These are phyloP conservation scores for Leccinum incarnatum DNA, from an alignment of 768 basidiomycete genomes.

Conservation along the genomic window DNA sequence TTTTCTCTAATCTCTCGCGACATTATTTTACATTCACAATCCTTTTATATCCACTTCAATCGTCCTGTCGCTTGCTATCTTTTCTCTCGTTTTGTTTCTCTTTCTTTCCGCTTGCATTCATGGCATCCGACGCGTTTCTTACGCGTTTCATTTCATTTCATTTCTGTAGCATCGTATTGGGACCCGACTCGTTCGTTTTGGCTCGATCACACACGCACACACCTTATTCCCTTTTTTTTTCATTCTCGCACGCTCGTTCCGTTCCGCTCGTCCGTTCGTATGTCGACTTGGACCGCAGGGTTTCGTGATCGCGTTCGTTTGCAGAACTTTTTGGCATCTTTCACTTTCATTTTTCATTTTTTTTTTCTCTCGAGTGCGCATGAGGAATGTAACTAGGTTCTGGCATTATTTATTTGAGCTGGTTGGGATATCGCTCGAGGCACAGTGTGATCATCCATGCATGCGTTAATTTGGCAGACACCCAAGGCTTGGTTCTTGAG, in stretches of 20 bases:
- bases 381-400: too few species aligned
- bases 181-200: slow-evolving; percentile 8
- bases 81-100: not conserved
- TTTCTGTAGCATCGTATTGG: slow-evolving; percentile 16
- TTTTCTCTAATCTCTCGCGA: slow-evolving; percentile 12
- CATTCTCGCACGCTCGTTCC: too few species aligned
- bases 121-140: not conserved
- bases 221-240: not conserved
- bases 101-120: not conserved
- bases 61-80: slow-evolving; percentile 3
- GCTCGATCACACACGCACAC: not conserved
- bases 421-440: too few species aligned
- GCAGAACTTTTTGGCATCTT: not conserved
- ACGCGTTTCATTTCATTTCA: not conserved
- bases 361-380: too few species aligned
- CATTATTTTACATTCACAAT: not conserved
- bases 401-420: too few species aligned
- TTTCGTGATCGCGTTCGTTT: not conserved
- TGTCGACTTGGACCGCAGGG: too few species aligned
- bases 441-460: too few species aligned
- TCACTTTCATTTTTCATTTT: not conserved
- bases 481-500: too few species aligned
- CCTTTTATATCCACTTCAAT: slow-evolving; percentile 14
- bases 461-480: too few species aligned
- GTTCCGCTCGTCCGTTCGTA: too few species aligned